These are phyloP conservation scores for Leucocoprinus leucothites DNA, from an alignment of 768 basidiomycete genomes.

Conservation along the genomic window DNA sequence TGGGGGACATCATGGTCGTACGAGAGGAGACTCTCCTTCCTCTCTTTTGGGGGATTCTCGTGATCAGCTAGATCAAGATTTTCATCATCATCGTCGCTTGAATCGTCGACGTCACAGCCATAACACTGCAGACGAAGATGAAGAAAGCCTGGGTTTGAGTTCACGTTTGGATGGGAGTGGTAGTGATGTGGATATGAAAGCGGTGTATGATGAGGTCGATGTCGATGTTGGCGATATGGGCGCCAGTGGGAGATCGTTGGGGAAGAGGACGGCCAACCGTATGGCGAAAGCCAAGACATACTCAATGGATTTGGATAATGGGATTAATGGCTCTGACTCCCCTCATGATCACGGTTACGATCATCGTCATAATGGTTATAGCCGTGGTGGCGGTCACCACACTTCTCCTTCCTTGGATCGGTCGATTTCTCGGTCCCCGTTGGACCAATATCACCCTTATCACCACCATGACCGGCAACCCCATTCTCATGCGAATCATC, in stretches of 20 bases:
- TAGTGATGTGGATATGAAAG: slow-evolving; percentile 7
- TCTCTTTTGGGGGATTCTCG: neutral
- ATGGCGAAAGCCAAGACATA: neutral
- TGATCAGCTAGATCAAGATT: neutral
- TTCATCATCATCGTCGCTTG: neutral
- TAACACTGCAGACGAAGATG: slow-evolving; percentile 1
- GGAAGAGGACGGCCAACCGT: neutral
- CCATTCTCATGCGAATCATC: neutral
- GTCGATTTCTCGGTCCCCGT: neutral
- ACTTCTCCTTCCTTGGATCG: slow-evolving; percentile 6
- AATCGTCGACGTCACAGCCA: neutral
- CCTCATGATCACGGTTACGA: neutral
- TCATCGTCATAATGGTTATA: neutral
- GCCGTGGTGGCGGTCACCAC: neutral
- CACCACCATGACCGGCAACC: neutral
- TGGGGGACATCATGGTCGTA: neutral
- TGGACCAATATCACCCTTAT: neutral
- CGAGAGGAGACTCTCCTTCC: neutral
- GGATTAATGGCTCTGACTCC: slow-evolving; percentile 1
- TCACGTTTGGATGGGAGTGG: neutral
- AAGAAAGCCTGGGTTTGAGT: neutral
- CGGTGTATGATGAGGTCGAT: neutral
- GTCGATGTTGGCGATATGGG: neutral
- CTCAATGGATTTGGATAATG: neutral
- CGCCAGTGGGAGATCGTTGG: neutral